Percentiles rank a stretch among this genome's conserved stretches.
Conservation (phyloP, 176 grass and related monocot genomes). For the Oryza meridionalis region DNA sequence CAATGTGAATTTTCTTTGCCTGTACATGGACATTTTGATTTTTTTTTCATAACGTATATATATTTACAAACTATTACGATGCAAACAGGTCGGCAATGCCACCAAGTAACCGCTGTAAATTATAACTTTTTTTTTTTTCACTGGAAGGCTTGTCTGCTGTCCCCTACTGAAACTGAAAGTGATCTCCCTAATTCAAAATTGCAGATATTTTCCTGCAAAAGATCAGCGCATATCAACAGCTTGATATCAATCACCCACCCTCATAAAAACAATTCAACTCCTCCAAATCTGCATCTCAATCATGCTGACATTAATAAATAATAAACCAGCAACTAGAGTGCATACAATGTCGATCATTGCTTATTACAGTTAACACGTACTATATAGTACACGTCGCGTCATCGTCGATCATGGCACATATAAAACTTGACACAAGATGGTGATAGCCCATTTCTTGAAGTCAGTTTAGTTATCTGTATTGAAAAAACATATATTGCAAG, state of each 20-base stretch:
- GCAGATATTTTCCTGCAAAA: slow-evolving; percentile 15
- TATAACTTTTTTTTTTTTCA: background rate
- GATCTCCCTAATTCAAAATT: slow-evolving; percentile 5
- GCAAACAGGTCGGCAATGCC: background rate
- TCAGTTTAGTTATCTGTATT: background rate
- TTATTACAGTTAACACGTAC: background rate
- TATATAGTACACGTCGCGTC: background rate
- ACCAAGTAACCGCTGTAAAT: background rate
- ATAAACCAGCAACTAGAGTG: background rate
- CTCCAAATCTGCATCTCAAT: background rate
- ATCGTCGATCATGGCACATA: background rate
- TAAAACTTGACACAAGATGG: background rate
- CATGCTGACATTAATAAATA: background rate
- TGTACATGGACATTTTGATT: background rate
- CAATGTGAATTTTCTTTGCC: background rate
- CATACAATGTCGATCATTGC: background rate
- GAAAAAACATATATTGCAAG: background rate
- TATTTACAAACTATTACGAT: background rate
- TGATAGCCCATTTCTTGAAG: slow-evolving; percentile 16
- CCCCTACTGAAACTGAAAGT: slow-evolving; percentile 17
- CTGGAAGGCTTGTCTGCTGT: background rate
- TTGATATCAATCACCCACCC: background rate
- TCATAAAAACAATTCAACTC: background rate
- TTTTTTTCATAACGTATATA: background rate
- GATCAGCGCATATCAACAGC: background rate